Percentiles rank a stretch among this genome's conserved stretches.
These are phyloP conservation scores for Chernovozyma aurita DNA, from an alignment of 1,139 yeast genomes.

Conservation along the genomic window DNA sequence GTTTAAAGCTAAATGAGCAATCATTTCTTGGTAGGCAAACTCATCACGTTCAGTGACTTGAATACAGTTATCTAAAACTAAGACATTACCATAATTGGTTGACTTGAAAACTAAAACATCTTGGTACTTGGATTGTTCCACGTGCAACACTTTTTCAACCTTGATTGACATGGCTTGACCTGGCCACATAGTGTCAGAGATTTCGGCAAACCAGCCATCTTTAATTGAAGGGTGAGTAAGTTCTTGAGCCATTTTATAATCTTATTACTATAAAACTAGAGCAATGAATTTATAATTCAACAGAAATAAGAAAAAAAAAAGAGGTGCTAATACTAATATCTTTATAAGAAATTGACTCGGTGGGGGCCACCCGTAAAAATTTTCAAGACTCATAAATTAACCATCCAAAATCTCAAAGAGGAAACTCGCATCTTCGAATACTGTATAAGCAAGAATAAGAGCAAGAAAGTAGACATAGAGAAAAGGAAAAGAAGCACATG, in stretches of 20 bases:
- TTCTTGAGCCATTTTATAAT: constrained; percentile 29
- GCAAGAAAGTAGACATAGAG: too few species aligned
- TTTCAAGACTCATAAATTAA: too few species aligned
- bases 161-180: constrained; percentile 89
- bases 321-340: too few species aligned
- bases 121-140: constrained; percentile 79
- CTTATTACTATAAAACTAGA: too few species aligned
- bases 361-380: too few species aligned
- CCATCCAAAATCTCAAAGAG: background rate
- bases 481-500: too few species aligned
- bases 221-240: constrained; percentile 64
- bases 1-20: constrained; percentile 82
- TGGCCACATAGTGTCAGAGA: constrained; percentile 88
- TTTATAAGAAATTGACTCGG: too few species aligned
- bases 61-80: constrained; percentile 85
- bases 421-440: too few species aligned
- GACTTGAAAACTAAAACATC: constrained; percentile 86
- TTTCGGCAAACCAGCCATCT: constrained; percentile 92
- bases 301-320: background rate
- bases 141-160: constrained; percentile 78
- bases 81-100: constrained; percentile 83
- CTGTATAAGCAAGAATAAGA: too few species aligned
- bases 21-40: constrained; percentile 94
- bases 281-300: too few species aligned
- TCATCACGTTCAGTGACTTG: constrained; percentile 95